Base-by-base conservation (phyloP, 805 yeast species). In the Pichia pseudocactophila region DNA sequence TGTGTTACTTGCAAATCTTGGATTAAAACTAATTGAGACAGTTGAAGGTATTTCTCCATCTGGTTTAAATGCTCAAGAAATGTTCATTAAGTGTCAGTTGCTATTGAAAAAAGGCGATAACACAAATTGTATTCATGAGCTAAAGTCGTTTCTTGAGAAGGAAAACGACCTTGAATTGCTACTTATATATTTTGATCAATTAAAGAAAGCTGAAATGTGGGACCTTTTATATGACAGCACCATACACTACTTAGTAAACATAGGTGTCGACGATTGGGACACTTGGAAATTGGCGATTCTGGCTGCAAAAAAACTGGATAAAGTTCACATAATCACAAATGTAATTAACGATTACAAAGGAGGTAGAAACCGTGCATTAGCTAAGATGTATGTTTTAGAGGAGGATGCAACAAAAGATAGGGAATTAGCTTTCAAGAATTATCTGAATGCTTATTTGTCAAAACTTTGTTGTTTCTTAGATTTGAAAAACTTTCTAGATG, bases 391-490 rank as follows among this genome's bases (percentile, higher is more conserved):
- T 45, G 48, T 68, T 2, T 17, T 39, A 2, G 36, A 35, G 3
- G n/a, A 15, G 2, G 9, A 26, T 5, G 33, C 36, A 19, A 2
- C 3, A 4, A 22, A 22, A 6, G 31, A 7, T 1, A 37, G 30
- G 12, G 15, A 36, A 18, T 32, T 33, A 10, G 48, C 63, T 5
- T 53, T 53, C 1, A 49, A 62, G 1, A 55, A 53, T 11, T 81
- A 81, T 53, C 65, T 79, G 47, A 46, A 56, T 0, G 54, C 50
- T 6, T 73, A 68, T 54, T 76, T 74, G 18, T 51, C 68, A 39
- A 86, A 84, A 54, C 66, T 75, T 22, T 81, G 89, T 51, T 82
- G 88, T 41, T 73, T 70, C 44, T 64, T 67, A 22, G 96, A 85
- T 55, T 56, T 87, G 38, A 64, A 64, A 44, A 41, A 20, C 15